Evolutionary conservation across 2,329 filamentous ascomycete genomes (phyloP).

Genomic region (Cladosporium sp.): DNA sequence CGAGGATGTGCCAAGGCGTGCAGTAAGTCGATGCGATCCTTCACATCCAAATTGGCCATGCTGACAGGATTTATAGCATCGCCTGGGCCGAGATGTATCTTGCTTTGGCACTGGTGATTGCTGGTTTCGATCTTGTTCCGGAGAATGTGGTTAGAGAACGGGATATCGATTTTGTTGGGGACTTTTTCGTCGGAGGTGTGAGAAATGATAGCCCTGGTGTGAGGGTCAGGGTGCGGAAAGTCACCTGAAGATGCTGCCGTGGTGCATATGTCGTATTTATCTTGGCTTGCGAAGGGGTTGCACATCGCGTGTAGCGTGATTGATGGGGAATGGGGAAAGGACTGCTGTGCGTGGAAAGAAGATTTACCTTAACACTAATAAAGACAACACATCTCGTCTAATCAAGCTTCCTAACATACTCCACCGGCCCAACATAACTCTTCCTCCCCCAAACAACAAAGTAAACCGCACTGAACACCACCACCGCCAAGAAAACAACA

Average conservation of each 20-base stretch:
- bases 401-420: slow-evolving; percentile 16
- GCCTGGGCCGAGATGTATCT: not conserved
- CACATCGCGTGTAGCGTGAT: not conserved
- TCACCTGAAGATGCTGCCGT: not conserved
- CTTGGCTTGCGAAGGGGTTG: not conserved
- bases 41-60: not conserved
- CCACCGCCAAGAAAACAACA: slow-evolving; percentile 33
- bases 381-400: not conserved
- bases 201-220: not conserved
- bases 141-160: not conserved
- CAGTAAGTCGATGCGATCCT: not conserved
- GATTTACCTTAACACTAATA: not conserved
- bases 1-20: not conserved
- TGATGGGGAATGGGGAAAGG: not conserved
- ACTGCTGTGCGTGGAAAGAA: not conserved
- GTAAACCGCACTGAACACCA: slow-evolving; percentile 30
- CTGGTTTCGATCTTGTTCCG: not conserved
- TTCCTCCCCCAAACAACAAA: slow-evolving; percentile 32
- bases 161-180: not conserved
- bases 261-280: not conserved
- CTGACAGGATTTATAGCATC: not conserved
- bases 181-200: not conserved
- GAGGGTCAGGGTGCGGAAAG: not conserved
- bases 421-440: slow-evolving; percentile 35
- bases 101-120: not conserved